Evolutionary conservation across 2,329 filamentous ascomycete genomes (phyloP).

Genomic region (Eutypa lata): DNA sequence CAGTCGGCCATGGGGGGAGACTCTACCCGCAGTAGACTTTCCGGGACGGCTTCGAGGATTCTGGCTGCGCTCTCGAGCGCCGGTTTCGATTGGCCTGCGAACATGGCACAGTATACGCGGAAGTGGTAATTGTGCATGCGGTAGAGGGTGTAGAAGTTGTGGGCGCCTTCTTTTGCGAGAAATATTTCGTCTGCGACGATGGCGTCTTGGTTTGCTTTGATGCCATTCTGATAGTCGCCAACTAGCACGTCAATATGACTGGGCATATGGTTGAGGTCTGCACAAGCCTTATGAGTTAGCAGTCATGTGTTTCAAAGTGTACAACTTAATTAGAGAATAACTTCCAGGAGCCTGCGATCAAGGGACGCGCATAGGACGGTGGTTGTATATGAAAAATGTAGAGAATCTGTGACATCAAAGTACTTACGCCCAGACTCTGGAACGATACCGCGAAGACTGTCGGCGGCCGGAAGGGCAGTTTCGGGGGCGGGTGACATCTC

Average conservation of each 20-base stretch:
- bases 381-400: too few species aligned
- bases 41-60: constrained; percentile 61
- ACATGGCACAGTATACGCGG: constrained; percentile 74
- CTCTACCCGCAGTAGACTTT: constrained; percentile 59
- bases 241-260: constrained; percentile 72
- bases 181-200: constrained; percentile 67
- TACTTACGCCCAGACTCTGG: constrained; percentile 60
- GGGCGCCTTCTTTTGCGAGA: constrained; percentile 52
- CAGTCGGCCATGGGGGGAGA: constrained; percentile 77
- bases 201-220: constrained; percentile 64
- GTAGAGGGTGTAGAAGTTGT: constrained; percentile 77
- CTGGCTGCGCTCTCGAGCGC: constrained; percentile 58
- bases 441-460: constrained; percentile 60
- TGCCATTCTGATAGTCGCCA: constrained; percentile 66
- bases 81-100: constrained; percentile 61
- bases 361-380: too few species aligned
- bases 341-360: too few species aligned
- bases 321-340: not conserved
- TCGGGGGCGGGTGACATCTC: constrained; percentile 72
- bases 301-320: not conserved
- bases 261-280: constrained; percentile 70
- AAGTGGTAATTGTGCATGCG: constrained; percentile 74
- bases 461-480: constrained; percentile 55
- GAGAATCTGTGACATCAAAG: too few species aligned
- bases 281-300: not conserved